Percentiles rank a stretch among this genome's conserved stretches.
Conservation (phyloP, 148 eudicot species). For the Cornus kousa region DNA sequence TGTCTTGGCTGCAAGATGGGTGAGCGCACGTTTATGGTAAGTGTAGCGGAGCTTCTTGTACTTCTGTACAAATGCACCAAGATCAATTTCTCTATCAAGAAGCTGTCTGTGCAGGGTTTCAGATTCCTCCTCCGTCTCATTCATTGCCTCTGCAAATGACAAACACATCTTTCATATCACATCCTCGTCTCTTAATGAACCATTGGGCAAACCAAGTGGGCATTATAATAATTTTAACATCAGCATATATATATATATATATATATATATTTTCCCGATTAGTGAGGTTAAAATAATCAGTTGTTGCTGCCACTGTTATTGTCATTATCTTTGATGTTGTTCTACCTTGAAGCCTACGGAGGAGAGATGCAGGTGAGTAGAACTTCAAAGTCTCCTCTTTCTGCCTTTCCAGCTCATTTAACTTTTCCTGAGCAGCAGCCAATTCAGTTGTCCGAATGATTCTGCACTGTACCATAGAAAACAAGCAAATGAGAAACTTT, state of each 20-base stretch:
- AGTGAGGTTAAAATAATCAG: too few species aligned
- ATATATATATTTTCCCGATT: too few species aligned
- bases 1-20: slow-evolving; percentile 79
- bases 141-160: slow-evolving; percentile 63
- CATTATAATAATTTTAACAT: not conserved
- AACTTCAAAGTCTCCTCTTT: slow-evolving; percentile 57
- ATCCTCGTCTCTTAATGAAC: not conserved
- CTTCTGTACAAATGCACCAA: slow-evolving; percentile 65
- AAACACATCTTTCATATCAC: not conserved
- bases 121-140: slow-evolving; percentile 77
- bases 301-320: not conserved
- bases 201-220: not conserved
- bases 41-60: slow-evolving; percentile 68
- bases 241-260: not conserved
- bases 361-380: slow-evolving; percentile 61
- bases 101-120: slow-evolving; percentile 74
- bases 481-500: not conserved
- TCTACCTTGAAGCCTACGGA: slow-evolving; percentile 69
- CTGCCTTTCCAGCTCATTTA: slow-evolving; percentile 60
- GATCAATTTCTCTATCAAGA: slow-evolving; percentile 70
- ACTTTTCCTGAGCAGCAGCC: slow-evolving; percentile 20
- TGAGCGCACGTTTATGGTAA: slow-evolving; percentile 75
- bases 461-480: slow-evolving; percentile 47
- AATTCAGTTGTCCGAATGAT: slow-evolving; percentile 68
- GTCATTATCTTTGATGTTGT: not conserved